Evolutionary conservation across 345 rosid species (phyloP).

Genomic region (Ceriops decandra): DNA sequence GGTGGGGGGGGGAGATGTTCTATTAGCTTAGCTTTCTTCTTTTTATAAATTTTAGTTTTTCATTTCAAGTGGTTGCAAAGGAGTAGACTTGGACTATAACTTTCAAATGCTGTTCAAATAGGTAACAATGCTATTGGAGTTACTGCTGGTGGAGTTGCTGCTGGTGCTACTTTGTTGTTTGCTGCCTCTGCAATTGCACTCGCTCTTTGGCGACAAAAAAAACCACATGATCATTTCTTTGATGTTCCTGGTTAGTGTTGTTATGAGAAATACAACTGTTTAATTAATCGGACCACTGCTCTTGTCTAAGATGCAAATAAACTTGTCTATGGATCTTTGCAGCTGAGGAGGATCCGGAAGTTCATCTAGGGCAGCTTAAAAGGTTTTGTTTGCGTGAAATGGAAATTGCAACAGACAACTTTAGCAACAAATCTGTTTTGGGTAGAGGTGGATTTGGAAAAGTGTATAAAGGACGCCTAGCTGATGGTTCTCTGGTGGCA

Average conservation of each 20-base stretch:
- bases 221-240: conserved; percentile 83
- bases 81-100: conserved; percentile 1
- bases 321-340: conserved; percentile 26
- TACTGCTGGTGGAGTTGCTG: conserved; percentile 98
- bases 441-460: conserved; percentile 93
- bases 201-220: conserved; percentile 66
- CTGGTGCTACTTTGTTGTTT: conserved; percentile 90
- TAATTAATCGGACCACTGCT: conserved; percentile 8
- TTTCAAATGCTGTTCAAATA: conserved; percentile 27
- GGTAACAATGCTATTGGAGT: conserved; percentile 68
- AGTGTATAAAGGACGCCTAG: conserved; percentile 84
- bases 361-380: conserved; percentile 86
- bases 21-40: background rate
- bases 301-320: background rate
- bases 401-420: conserved; percentile 77
- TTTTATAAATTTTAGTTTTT: background rate
- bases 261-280: background rate
- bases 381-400: conserved; percentile 83
- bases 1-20: no score
- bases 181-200: conserved; percentile 89
- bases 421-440: conserved; percentile 62
- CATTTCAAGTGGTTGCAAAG: background rate
- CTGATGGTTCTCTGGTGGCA: conserved; percentile 72
- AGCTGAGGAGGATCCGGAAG: conserved; percentile 98
- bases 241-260: conserved; percentile 84